Conservation (phyloP, 495 filamentous ascomycete genomes). For the Xylaria cubensis region DNA sequence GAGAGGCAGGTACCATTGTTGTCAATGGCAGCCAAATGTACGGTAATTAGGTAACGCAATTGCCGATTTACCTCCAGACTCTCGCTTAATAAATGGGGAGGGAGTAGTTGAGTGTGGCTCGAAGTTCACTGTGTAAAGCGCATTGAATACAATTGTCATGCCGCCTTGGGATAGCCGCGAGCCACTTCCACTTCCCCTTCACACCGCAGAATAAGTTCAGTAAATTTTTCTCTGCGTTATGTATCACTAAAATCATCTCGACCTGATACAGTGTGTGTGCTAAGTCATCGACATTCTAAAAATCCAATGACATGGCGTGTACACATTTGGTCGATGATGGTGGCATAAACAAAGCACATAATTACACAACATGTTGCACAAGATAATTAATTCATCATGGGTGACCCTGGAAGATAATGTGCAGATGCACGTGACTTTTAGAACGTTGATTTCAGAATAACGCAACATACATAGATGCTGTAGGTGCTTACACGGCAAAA, state of each 20-base stretch:
- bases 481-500: too few species aligned
- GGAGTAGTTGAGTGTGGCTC: background rate
- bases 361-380: background rate
- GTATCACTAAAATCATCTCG: background rate
- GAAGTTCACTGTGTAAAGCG: background rate
- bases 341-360: background rate
- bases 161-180: background rate
- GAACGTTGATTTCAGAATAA: background rate
- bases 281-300: background rate
- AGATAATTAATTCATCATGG: background rate
- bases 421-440: background rate
- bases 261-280: background rate
- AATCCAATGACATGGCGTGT: background rate
- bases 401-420: too few species aligned
- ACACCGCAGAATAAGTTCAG: background rate
- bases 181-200: background rate
- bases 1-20: background rate
- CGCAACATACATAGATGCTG: background rate
- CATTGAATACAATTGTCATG: background rate
- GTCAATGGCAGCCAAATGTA: background rate
- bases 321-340: background rate
- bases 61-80: background rate
- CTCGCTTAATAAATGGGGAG: background rate
- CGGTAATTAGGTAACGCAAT: background rate
- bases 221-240: background rate